phyloP scores from a whole-genome alignment of 345 rosid genomes.

The Raphanus sativus region DNA sequence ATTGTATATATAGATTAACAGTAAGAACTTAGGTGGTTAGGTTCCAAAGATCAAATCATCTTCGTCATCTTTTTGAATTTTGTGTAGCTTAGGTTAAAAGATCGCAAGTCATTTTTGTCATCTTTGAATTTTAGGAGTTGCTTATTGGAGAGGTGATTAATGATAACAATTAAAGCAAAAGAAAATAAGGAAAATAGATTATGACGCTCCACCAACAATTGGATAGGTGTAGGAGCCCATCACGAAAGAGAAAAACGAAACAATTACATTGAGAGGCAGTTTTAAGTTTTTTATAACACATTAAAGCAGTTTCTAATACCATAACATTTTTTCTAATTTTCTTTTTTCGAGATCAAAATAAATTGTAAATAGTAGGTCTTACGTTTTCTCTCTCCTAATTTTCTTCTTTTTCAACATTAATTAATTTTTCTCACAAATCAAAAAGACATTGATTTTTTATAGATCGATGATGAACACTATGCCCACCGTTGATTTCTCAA shows the following conservation, averaged over 20 bases:
- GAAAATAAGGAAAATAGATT: constrained; percentile 5
- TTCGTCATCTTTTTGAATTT: constrained; percentile 20
- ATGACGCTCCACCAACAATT: constrained; percentile 30
- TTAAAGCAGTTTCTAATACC: no score
- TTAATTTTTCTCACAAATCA: no score
- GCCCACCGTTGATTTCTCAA: no score
- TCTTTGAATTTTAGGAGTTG: constrained; percentile 23
- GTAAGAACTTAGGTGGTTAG: not conserved
- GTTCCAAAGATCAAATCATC: not conserved
- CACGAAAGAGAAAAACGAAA: constrained; percentile 18
- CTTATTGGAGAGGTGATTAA: not conserved
- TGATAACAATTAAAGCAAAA: constrained; percentile 20
- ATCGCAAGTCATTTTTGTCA: not conserved
- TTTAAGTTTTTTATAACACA: no score
- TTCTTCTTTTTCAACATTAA: no score
- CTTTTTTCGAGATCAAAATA: no score
- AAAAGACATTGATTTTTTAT: no score
- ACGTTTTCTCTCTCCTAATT: no score
- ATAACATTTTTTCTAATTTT: no score
- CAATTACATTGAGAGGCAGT: no score
- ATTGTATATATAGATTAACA: not conserved
- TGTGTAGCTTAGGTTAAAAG: constrained; percentile 7
- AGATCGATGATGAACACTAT: no score
- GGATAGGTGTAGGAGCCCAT: constrained; percentile 9
- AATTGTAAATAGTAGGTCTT: no score